Evolutionary conservation across 2,329 filamentous ascomycete species (phyloP), one percentile per base, ranked within the genome.

Genomic region (Aureobasidium sp.): DNA sequence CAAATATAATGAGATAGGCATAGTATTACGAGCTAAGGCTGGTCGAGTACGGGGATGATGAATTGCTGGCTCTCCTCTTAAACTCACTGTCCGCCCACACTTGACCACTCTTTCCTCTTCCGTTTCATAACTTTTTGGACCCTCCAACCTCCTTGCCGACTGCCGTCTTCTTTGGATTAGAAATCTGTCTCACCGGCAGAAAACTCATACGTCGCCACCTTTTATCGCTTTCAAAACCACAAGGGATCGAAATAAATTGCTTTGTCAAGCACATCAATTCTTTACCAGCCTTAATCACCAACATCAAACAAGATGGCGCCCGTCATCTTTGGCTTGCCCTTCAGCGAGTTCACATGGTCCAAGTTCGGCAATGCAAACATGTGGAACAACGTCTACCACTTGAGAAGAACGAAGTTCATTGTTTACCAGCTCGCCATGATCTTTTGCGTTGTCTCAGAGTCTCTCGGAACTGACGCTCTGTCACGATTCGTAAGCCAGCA

Each of bases 341-440:
- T 85, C 61, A 73, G 73, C 56, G 81, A 84, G 66, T 82, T 84
- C 68, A 77, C 82, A 74, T 85, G 82, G 82, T 71, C 71, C 64
- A 84, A 83, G 68, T 84, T 85, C 77, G 80, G 79, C 64, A 77
- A 72, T 64, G 77, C 75, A n/a, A 79, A 84, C 69, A 85, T 85
- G 82, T 84, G 81, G 73, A 78, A 72, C 36, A 73, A 75, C 13
- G 66, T 68, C 26, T 84, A 82, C 67, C 81, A 85, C 69, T 71
- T 83, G 3, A 79, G 82, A 47, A 76, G 80, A 23, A 82, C 80
- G 9, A 84, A 83, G 67, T 84, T 85, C 75, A 78, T 83, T 64
- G 77, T 84, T 62, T 85, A 85, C 68, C 83, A 85, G 69, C 73
- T 79, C 62, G 82, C 82, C 64, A 81, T 84, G 80, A 82, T 85